phyloP scores from a whole-genome alignment of 2,329 filamentous ascomycete species.

The Epichloe sp. region DNA sequence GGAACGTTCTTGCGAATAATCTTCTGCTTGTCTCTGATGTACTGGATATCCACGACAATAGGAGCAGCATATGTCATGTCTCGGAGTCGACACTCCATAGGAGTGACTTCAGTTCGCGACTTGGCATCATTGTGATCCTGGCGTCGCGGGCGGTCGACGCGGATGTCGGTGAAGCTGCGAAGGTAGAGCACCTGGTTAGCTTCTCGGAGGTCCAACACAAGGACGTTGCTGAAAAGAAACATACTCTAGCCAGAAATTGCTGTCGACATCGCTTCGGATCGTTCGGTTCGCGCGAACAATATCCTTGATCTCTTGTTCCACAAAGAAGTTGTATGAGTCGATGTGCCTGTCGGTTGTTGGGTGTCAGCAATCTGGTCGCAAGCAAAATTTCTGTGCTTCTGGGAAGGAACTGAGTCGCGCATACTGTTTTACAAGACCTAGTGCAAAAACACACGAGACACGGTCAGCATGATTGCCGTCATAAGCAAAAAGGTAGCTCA shows the following conservation, averaged over 20 bases:
- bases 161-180: conserved; percentile 66
- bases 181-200: conserved; percentile 4
- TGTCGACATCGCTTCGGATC: conserved; percentile 84
- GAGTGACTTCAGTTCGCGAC: conserved; percentile 64
- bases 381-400: not conserved
- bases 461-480: not conserved
- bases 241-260: conserved; percentile 76
- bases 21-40: conserved; percentile 66
- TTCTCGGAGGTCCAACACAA: not conserved
- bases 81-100: conserved; percentile 89
- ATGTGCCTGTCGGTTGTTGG: conserved; percentile 47
- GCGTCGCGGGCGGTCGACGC: conserved; percentile 69
- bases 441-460: not conserved
- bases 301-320: conserved; percentile 91
- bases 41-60: conserved; percentile 84
- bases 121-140: conserved; percentile 61
- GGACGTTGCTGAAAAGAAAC: conserved; percentile 12
- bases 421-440: conserved; percentile 74
- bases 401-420: conserved; percentile 9
- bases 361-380: conserved; percentile 2
- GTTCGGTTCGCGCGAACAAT: conserved; percentile 85
- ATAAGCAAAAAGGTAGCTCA: not conserved
- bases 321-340: conserved; percentile 97
- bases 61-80: conserved; percentile 98
- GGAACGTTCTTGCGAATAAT: conserved; percentile 64